phyloP scores from a whole-genome alignment of 352 stramenopile genomes.

The Globisporangium cylindrosporum region DNA sequence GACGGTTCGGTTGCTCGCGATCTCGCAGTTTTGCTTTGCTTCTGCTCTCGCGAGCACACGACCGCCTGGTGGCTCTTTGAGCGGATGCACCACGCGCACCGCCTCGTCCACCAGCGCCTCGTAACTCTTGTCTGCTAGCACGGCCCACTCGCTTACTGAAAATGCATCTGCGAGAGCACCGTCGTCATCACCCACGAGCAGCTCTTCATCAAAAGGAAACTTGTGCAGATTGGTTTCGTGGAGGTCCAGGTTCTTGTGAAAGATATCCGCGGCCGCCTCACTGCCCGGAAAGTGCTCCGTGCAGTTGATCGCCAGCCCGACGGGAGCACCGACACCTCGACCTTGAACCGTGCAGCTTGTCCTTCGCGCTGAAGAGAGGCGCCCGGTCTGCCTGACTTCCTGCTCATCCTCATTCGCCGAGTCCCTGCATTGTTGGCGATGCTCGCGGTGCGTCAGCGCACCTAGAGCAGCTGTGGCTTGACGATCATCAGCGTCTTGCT shows the following conservation, averaged over 20 bases:
- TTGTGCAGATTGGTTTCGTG: not conserved
- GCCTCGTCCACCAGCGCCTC: not conserved
- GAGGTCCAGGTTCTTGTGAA: not conserved
- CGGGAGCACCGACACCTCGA: conserved; percentile 1
- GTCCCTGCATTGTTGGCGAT: not conserved
- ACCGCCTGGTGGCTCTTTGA: not conserved
- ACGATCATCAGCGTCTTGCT: not conserved
- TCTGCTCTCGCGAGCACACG: not conserved
- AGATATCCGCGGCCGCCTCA: not conserved
- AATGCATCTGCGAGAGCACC: not conserved
- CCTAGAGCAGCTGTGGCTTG: not conserved
- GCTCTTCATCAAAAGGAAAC: not conserved
- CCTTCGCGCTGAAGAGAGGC: not conserved
- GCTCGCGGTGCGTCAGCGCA: not conserved
- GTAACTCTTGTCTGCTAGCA: not conserved
- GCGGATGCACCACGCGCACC: not conserved
- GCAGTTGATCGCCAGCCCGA: not conserved
- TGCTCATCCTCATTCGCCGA: not conserved
- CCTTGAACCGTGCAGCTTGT: not conserved
- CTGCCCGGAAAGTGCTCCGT: not conserved
- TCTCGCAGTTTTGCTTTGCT: not conserved
- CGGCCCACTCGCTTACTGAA: not conserved
- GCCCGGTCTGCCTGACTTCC: not conserved
- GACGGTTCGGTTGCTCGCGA: not conserved
- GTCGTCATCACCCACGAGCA: not conserved